Conservation (phyloP, 257 asterid species). For the Leptodermis oblonga region DNA sequence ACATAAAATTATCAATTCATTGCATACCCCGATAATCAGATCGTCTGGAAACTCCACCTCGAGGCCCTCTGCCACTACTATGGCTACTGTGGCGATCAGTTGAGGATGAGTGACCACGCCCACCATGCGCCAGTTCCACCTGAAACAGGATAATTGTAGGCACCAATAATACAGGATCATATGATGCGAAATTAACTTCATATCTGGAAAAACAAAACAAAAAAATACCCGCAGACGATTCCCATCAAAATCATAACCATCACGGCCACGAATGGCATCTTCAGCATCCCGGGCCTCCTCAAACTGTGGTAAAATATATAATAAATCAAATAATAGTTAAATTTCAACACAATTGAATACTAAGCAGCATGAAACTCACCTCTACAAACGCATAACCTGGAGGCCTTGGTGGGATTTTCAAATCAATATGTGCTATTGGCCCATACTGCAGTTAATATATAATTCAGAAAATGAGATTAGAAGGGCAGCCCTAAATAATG, state of each 20-base stretch:
- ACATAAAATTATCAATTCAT: constrained; percentile 5
- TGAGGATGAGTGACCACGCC: constrained; percentile 80
- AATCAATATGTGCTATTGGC: constrained; percentile 75
- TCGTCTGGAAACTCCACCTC: constrained; percentile 93
- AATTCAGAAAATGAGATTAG: neutral
- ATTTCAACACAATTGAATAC: neutral
- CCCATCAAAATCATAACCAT: constrained; percentile 98
- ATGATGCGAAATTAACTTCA: neutral
- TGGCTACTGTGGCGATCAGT: constrained; percentile 56
- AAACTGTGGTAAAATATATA: constrained; percentile 44
- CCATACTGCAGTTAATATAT: constrained; percentile 66
- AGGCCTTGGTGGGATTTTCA: constrained; percentile 95
- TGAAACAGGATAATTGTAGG: constrained; percentile 19
- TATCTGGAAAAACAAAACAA: neutral
- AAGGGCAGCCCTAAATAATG: neutral
- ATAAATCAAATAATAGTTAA: constrained; percentile 1
- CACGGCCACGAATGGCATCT: constrained; percentile 99
- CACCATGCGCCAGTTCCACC: constrained; percentile 99
- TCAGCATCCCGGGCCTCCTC: constrained; percentile 98
- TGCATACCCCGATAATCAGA: constrained; percentile 74
- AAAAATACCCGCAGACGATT: constrained; percentile 81
- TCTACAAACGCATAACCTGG: constrained; percentile 99
- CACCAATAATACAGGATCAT: neutral
- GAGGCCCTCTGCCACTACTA: constrained; percentile 66
- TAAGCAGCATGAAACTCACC: constrained; percentile 36